Evolutionary conservation across 352 stramenopile species (phyloP).

Genomic region (Globisporangium mamillatum): DNA sequence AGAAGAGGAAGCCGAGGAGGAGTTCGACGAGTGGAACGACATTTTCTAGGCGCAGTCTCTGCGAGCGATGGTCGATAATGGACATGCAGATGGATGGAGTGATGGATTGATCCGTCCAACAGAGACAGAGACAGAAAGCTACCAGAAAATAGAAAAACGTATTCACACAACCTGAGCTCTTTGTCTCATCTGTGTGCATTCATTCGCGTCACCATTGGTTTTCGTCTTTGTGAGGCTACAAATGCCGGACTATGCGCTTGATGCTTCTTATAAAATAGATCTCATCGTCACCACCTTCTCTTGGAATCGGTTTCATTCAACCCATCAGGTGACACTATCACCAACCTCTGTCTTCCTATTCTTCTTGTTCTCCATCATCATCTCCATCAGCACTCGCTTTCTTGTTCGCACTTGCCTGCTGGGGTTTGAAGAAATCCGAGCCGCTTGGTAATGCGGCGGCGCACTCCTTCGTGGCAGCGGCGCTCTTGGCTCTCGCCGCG

Average conservation of each 20-base stretch:
- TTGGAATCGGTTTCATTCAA: not conserved
- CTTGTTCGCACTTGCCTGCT: slow-evolving; percentile 1
- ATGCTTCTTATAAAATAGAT: slow-evolving; percentile 13
- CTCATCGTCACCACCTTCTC: not conserved
- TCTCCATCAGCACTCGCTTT: slow-evolving; percentile 1
- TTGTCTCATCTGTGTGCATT: not conserved
- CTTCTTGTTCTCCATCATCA: not conserved
- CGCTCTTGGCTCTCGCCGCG: slow-evolving; percentile 22
- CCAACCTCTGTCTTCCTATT: not conserved
- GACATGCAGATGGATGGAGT: not conserved
- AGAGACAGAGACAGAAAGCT: slow-evolving; percentile 1
- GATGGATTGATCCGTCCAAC: no score
- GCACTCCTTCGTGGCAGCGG: slow-evolving; percentile 20
- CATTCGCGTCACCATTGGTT: not conserved
- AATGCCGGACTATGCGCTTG: not conserved
- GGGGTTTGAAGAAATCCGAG: slow-evolving; percentile 51
- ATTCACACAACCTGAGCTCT: slow-evolving; percentile 2
- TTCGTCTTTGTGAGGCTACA: not conserved
- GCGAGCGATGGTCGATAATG: not conserved
- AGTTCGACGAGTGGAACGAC: slow-evolving; percentile 88
- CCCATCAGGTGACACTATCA: not conserved
- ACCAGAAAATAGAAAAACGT: slow-evolving; percentile 11
- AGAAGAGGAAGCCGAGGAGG: slow-evolving; percentile 60
- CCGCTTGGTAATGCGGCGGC: slow-evolving; percentile 22
- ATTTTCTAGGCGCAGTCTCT: slow-evolving; percentile 65